Base-by-base conservation (phyloP, 139 green algal species). In the Chlorella vulgaris region DNA sequence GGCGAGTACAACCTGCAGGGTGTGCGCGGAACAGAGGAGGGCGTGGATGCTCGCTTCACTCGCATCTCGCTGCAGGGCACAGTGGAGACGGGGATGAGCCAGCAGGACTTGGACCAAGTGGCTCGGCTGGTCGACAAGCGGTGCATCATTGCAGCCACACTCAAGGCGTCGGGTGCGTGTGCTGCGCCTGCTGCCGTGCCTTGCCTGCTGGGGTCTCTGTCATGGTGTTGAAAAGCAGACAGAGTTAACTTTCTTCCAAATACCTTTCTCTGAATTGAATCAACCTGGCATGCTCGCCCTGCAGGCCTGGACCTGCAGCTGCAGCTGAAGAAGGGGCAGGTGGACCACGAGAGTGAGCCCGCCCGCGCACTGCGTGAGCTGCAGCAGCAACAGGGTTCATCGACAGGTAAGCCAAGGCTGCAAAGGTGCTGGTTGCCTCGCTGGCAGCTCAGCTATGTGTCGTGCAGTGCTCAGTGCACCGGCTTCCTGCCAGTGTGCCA, bases 291-390 rank as follows among this genome's bases (percentile, higher is more conserved):
- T 71, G 65, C 47, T 15, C 0, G 7, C 24, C 26, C 3, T 28
- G 63, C 76, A 82, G 76, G 77, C 28, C 26, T 74, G 42, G 69
- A 86, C 31, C 38, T 86, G 55, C 38, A 74, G 66, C 66, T 86
- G 39, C 61, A 18, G 38, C 62, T 86, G 55, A 38, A 78, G 29
- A 86, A 82, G 69, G 81, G 81, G 8, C 24, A 15, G 3, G 81
- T 86, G 55, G 71, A 63, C 40, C 81, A 86, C 31, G 40, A 86
- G 3, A 83, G 81, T 40, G 51, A 76, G 55, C 55, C 81, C 7
- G 81, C 81, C 40, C 82, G 81, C 76, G 58, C 31, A n/a, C 60
- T 86, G n/a, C 81, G 82, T 60, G 60, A 70, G 8, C 58, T 86
- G 65, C 62, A 60, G 24, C 40, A 40, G 0, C 29, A 75, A 73